Evolutionary conservation across 257 asterid genomes (phyloP).

Genomic region (Solanum arcanum): DNA sequence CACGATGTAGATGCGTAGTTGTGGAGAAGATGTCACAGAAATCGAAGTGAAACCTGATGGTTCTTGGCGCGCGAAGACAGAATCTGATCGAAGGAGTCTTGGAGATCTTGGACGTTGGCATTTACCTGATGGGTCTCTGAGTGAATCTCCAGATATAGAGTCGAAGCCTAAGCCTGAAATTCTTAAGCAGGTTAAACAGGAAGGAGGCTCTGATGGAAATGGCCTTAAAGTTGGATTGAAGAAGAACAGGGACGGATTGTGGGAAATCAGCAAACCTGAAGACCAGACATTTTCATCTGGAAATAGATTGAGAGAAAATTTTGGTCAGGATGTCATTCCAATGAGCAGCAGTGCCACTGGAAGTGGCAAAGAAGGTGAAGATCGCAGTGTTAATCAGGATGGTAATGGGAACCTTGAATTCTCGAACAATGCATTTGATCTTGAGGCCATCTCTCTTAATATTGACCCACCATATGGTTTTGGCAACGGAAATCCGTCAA

Average conservation of each 20-base stretch:
- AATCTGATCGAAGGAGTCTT: slow-evolving; percentile 58
- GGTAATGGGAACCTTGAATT: slow-evolving; percentile 52
- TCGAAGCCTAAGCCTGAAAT: slow-evolving; percentile 48
- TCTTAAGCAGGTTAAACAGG: slow-evolving; percentile 54
- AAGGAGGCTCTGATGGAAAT: slow-evolving; percentile 68
- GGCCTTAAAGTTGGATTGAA: slow-evolving; percentile 60
- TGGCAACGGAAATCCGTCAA: slow-evolving; percentile 23
- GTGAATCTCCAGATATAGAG: slow-evolving; percentile 39
- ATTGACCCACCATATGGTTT: slow-evolving; percentile 33
- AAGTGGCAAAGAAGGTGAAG: slow-evolving; percentile 87
- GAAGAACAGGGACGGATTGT: slow-evolving; percentile 55
- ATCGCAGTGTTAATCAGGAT: slow-evolving; percentile 79
- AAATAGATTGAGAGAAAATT: slow-evolving; percentile 27
- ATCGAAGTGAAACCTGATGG: slow-evolving; percentile 98
- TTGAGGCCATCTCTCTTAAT: slow-evolving; percentile 55
- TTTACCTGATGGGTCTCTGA: slow-evolving; percentile 71
- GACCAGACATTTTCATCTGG: slow-evolving; percentile 33
- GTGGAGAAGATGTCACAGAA: slow-evolving; percentile 80
- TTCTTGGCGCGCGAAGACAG: slow-evolving; percentile 93
- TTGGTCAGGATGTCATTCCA: slow-evolving; percentile 35
- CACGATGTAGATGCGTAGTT: slow-evolving; percentile 41
- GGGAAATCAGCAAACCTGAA: slow-evolving; percentile 70
- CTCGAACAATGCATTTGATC: slow-evolving; percentile 51
- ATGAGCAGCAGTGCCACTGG: slow-evolving; percentile 89
- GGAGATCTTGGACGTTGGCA: slow-evolving; percentile 94